These are phyloP conservation scores for Crinitomyces ghanaensis DNA, from an alignment of 805 yeast genomes.

Conservation along the genomic window DNA sequence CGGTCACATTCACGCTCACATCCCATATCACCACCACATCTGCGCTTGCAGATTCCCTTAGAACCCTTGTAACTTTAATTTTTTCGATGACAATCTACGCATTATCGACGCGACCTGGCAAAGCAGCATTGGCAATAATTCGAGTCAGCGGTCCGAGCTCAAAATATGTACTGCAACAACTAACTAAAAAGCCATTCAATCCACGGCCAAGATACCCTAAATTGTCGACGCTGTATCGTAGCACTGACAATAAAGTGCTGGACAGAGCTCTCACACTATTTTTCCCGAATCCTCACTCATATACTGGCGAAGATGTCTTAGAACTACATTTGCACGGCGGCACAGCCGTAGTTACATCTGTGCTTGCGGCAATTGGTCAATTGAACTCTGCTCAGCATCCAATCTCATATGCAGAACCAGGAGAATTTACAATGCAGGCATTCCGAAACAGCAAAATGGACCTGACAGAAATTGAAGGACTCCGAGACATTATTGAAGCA, in stretches of 20 bases:
- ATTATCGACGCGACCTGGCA: conserved; percentile 67
- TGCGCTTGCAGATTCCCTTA: too few relatives aligned
- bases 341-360: conserved; percentile 63
- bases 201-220: conserved; percentile 43
- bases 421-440: conserved; percentile 84
- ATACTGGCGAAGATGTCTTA: conserved; percentile 83
- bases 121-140: conserved; percentile 79
- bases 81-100: conserved; percentile 94
- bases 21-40: not conserved
- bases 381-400: conserved; percentile 24
- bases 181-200: conserved; percentile 30
- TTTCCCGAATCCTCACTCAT: conserved; percentile 66
- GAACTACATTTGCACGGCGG: conserved; percentile 96
- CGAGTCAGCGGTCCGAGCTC: conserved; percentile 70
- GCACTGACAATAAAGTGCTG: conserved; percentile 31
- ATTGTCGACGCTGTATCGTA: conserved; percentile 43
- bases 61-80: too few relatives aligned
- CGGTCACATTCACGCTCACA: not conserved
- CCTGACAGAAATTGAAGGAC: conserved; percentile 83
- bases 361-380: conserved; percentile 46
- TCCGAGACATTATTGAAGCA: conserved; percentile 79
- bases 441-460: conserved; percentile 77
- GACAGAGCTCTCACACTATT: conserved; percentile 69
- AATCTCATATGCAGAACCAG: conserved; percentile 79
- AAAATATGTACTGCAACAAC: conserved; percentile 21